Conservation (phyloP, 768 basidiomycete species). For the Podaxis sp. region DNA sequence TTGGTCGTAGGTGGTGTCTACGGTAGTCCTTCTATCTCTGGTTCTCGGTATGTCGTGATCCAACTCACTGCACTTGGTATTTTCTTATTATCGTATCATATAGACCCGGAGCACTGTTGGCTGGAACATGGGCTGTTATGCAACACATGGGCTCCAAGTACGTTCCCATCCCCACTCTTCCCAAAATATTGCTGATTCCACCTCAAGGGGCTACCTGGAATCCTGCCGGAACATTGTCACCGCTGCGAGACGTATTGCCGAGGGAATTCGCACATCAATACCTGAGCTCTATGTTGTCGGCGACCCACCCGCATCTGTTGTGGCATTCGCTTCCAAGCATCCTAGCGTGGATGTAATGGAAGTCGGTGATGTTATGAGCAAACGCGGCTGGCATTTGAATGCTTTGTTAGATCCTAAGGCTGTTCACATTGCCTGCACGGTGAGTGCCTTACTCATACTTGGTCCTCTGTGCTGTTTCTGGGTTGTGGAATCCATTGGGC, state of each 20-base stretch:
- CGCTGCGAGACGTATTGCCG: slow-evolving; percentile 65
- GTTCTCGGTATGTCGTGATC: slow-evolving; percentile 62
- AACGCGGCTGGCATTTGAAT: slow-evolving; percentile 90
- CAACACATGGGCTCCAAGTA: slow-evolving; percentile 87
- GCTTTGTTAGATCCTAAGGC: slow-evolving; percentile 75
- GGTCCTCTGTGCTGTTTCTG: neutral
- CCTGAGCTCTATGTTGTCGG: slow-evolving; percentile 88
- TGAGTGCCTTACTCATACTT: slow-evolving; percentile 31
- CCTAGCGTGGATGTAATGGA: slow-evolving; percentile 70
- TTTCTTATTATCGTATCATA: neutral
- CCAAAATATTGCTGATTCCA: neutral
- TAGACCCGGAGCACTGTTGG: slow-evolving; percentile 89
- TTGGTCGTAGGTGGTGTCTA: slow-evolving; percentile 72
- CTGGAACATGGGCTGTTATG: slow-evolving; percentile 96
- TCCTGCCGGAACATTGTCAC: slow-evolving; percentile 83
- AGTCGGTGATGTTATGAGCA: slow-evolving; percentile 85
- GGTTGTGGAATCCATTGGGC: neutral
- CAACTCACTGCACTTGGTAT: neutral
- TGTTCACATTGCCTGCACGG: slow-evolving; percentile 92
- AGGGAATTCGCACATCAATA: slow-evolving; percentile 60
- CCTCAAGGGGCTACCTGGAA: slow-evolving; percentile 77
- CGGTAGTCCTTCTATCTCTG: slow-evolving; percentile 84
- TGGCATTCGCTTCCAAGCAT: slow-evolving; percentile 77
- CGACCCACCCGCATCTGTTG: slow-evolving; percentile 83
- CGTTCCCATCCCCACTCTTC: slow-evolving; percentile 22